Conservation (phyloP, 2,329 filamentous ascomycete genomes). For the Talaromyces amestolkiae region DNA sequence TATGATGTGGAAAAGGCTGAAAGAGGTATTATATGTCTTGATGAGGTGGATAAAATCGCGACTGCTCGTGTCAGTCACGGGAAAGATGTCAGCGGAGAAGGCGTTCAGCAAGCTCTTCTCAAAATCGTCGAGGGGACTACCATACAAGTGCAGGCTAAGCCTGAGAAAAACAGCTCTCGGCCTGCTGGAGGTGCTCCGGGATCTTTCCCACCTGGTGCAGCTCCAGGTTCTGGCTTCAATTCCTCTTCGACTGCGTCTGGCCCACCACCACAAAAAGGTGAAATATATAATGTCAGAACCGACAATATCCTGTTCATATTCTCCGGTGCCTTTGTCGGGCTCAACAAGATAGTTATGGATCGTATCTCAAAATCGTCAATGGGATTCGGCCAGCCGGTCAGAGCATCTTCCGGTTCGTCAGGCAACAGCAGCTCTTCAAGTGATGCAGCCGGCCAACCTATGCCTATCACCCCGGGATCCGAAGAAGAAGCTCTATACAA, state of each 20-base stretch:
- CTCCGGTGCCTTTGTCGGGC: slow-evolving; percentile 88
- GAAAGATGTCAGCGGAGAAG: slow-evolving; percentile 92
- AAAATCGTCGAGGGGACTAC: slow-evolving; percentile 97
- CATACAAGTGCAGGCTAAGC: slow-evolving; percentile 83
- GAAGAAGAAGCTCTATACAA: slow-evolving; percentile 62
- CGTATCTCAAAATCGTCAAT: slow-evolving; percentile 84
- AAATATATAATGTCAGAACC: slow-evolving; percentile 74
- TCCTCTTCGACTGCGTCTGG: slow-evolving; percentile 27
- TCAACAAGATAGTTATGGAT: slow-evolving; percentile 82
- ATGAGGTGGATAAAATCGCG: slow-evolving; percentile 97
- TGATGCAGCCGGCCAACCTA: slow-evolving; percentile 34
- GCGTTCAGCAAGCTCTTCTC: slow-evolving; percentile 89
- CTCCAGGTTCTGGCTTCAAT: slow-evolving; percentile 21
- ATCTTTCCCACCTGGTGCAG: slow-evolving; percentile 13
- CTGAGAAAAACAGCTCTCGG: slow-evolving; percentile 44
- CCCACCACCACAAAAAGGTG: slow-evolving; percentile 50
- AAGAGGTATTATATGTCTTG: slow-evolving; percentile 88
- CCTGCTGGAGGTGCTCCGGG: slow-evolving; percentile 33
- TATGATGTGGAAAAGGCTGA: slow-evolving; percentile 83
- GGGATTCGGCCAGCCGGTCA: slow-evolving; percentile 84
- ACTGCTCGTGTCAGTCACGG: slow-evolving; percentile 82
- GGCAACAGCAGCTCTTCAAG: slow-evolving; percentile 27
- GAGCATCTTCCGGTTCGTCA: slow-evolving; percentile 45
- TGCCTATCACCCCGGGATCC: slow-evolving; percentile 59
- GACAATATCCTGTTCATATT: slow-evolving; percentile 98